A percentile compares a stretch with the other conserved stretches of the same genome.
These are phyloP conservation scores for Triticum urartu DNA, from an alignment of 176 grass and related monocot species.

Conservation along the genomic window DNA sequence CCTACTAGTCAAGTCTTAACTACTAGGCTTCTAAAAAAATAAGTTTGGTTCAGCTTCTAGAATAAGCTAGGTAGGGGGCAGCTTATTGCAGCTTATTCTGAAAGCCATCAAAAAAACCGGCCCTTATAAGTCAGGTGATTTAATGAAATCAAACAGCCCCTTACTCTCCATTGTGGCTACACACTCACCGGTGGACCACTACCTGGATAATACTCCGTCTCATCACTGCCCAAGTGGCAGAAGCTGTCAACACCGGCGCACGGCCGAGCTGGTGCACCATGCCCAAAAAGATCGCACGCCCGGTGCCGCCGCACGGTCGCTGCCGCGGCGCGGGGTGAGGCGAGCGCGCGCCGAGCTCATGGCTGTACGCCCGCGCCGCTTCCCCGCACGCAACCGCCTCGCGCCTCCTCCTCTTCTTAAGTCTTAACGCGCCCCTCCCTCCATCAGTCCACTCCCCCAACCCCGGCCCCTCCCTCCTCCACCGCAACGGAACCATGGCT, in stretches of 20 bases:
- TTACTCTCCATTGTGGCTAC: too few species aligned
- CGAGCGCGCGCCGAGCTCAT: constrained; percentile 69
- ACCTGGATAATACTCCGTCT: background rate
- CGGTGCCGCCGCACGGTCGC: constrained; percentile 26
- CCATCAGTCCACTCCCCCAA: background rate
- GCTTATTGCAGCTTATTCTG: too few species aligned
- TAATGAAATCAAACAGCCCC: too few species aligned
- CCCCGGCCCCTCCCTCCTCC: background rate
- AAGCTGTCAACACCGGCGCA: constrained; percentile 32
- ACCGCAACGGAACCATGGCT: constrained; percentile 27
- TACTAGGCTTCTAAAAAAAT: too few species aligned
- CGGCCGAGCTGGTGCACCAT: constrained; percentile 47
- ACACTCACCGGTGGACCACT: constrained; percentile 16
- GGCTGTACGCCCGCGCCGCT: constrained; percentile 61
- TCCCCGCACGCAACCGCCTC: constrained; percentile 84
- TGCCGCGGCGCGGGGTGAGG: constrained; percentile 44
- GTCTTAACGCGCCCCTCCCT: background rate
- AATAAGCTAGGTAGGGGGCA: too few species aligned
- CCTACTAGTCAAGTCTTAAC: too few species aligned
- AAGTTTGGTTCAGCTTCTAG: too few species aligned
- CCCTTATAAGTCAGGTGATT: too few species aligned
- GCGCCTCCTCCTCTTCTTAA: constrained; percentile 46
- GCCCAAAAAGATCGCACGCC: constrained; percentile 21
- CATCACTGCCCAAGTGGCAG: constrained; percentile 4
- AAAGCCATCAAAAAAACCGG: too few species aligned